phyloP scores from a whole-genome alignment of 129 eudicot species.

The Lonicera japonica region DNA sequence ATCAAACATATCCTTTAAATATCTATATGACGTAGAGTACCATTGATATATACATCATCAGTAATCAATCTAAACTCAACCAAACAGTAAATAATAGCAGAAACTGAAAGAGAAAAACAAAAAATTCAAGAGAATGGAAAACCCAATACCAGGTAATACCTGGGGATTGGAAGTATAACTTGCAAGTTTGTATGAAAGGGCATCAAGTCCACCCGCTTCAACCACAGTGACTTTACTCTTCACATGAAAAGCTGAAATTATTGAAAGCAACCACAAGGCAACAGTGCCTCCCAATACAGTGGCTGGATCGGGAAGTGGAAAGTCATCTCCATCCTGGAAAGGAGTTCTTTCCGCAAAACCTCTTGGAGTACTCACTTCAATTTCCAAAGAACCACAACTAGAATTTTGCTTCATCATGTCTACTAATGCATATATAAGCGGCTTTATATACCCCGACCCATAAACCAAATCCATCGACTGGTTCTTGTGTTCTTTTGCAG shows the following conservation, averaged over 20 bases:
- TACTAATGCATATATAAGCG: conserved; percentile 49
- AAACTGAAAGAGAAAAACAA: neutral
- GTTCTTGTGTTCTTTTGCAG: conserved; percentile 44
- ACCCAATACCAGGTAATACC: conserved; percentile 29
- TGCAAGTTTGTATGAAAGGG: conserved; percentile 58
- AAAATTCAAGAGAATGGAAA: neutral
- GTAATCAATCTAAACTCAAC: neutral
- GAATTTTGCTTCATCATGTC: conserved; percentile 52
- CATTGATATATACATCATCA: neutral
- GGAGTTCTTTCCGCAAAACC: conserved; percentile 35
- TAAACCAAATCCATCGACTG: conserved; percentile 44
- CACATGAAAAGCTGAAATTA: conserved; percentile 40
- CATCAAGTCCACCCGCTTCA: conserved; percentile 76
- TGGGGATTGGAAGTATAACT: conserved; percentile 36
- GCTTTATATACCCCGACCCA: conserved; percentile 43
- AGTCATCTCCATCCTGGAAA: conserved; percentile 51
- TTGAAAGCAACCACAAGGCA: conserved; percentile 67
- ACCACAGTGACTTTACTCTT: conserved; percentile 43
- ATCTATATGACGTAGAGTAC: neutral
- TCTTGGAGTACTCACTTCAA: conserved; percentile 42
- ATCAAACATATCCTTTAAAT: too few species aligned
- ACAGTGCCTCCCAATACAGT: conserved; percentile 58
- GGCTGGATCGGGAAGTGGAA: conserved; percentile 59
- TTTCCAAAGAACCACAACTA: conserved; percentile 35
- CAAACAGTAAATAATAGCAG: neutral